Evolutionary conservation across 2,329 filamentous ascomycete species (phyloP), one percentile per base, ranked within the genome.

Genomic region (Macrophomina tecta): DNA sequence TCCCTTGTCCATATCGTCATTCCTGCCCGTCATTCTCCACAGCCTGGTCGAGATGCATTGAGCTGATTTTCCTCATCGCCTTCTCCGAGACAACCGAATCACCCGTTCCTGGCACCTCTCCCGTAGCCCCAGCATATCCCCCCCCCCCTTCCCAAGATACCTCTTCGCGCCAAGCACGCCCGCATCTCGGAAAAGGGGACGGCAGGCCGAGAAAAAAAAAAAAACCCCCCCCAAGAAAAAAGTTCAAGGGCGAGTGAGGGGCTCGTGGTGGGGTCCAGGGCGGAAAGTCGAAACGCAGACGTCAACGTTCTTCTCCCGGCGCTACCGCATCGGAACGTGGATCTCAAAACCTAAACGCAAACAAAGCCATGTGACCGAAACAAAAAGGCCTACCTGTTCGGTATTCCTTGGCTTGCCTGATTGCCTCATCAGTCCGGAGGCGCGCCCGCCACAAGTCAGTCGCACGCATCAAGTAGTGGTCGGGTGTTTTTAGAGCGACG

Each of bases 11-110:
- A 8, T 40, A 18, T 28, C 34, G 36, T 42, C 36, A 56, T 28
- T 42, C n/a, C 53, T 12, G 8, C 55, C 38, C 38, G 23, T 38
- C 23, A 16, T 60, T 30, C 55, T 34, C 55, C 55, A 60, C 40
- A 30, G 55, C 14, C 55, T 9, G 38, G n/a, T 60, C 55, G 55
- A 60, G 55, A 60, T 60, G 55, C 55, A 60, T 28, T 51, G 51
- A 38, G 16, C 16, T 18, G 16, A 12, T 38, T 38, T 11, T 7
- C 32, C 11, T 14, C 18, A 18, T 36, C 42, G 28, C 42, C 16
- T n/a, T 18, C 18, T 18, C 30, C 55, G 55, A 60, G 38, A 46
- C 8, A 46, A 7, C 28, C 30, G 38, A 38, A 18, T 12, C 42
- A 36, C 30, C 30, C n/a, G 32, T 28, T 62, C 55, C 38, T 42